phyloP scores from a whole-genome alignment of 2,329 filamentous ascomycete species.

The Hypoxylon sp. region DNA sequence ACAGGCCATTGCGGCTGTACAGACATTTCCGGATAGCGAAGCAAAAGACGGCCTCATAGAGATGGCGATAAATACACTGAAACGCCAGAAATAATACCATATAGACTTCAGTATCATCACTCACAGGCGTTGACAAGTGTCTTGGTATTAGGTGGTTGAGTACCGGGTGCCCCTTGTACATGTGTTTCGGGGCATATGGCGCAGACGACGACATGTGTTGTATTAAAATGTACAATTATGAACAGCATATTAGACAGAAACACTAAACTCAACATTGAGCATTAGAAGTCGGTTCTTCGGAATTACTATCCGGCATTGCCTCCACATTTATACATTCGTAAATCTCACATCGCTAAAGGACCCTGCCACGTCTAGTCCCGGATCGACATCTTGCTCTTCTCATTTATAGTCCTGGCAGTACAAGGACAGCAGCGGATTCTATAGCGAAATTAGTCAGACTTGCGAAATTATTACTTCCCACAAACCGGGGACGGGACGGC shows the following conservation, averaged over 20 bases:
- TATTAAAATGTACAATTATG: constrained; percentile 44
- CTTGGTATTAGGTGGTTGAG: constrained; percentile 37
- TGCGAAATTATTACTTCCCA: background rate
- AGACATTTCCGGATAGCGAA: constrained; percentile 89
- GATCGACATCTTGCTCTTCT: background rate
- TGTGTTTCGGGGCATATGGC: constrained; percentile 22
- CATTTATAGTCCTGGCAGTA: constrained; percentile 47
- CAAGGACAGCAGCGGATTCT: constrained; percentile 52
- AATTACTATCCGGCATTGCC: no score
- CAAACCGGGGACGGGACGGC: background rate
- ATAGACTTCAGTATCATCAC: constrained; percentile 42
- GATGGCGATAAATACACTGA: constrained; percentile 93
- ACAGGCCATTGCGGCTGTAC: constrained; percentile 87
- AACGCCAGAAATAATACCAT: constrained; percentile 79
- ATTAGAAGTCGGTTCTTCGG: constrained; percentile 12
- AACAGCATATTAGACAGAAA: constrained; percentile 40
- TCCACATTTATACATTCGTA: no score
- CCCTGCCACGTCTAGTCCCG: background rate
- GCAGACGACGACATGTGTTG: constrained; percentile 16
- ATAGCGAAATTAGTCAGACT: constrained; percentile 9
- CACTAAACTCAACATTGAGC: constrained; percentile 41
- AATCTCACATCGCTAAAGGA: background rate
- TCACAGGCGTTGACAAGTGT: constrained; percentile 12
- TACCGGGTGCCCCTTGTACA: constrained; percentile 33
- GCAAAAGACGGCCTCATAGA: constrained; percentile 92